Base-by-base conservation (phyloP, 352 stramenopile genomes). In the Globisporangium splendens region DNA sequence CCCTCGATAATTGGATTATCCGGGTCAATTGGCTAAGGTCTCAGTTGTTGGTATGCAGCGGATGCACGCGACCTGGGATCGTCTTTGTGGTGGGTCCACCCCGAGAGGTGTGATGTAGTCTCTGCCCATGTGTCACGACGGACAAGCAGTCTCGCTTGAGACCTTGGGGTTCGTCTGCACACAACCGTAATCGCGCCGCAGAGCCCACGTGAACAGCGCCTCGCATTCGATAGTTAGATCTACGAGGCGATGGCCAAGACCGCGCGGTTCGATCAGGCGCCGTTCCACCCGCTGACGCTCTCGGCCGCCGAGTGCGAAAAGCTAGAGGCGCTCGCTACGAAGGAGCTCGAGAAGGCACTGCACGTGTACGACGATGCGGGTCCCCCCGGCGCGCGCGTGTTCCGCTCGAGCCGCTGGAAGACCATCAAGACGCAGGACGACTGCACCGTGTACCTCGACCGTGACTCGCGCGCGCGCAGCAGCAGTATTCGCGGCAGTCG, bases 381-480 rank as follows among this genome's bases (percentile, higher is more conserved):
- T 24, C 24, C 21, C 14, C 58, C 58, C 18, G 24, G 38, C 10
- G 11, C 41, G 17, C 35, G 59, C 22, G 12, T 28, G 33, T 50
- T 65, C 21, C 28, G 28, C 24, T 54, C 48, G 38, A 54, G 28
- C 21, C 38, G 39, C n/a, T 65, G 53, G 51, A 65, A 65, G 46
- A 35, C 41, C 15, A 21, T 65, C 44, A 65, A 65, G 52, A 56
- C 18, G 2, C 22, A 56, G 22, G 59, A 56, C 33, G 42, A 46
- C 35, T 60, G 44, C 59, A 65, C 59, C 13, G 59, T 50, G 38
- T 65, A 60, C 47, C 21, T 48, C 5, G 58, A 64, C 18, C 58
- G 43, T 50, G 54, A 20, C 38, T 35, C 28, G 28, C 28, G 28
- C 28, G 28, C 28, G 28, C 28, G 28, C 28, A 20, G 22, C 18